phyloP scores from a whole-genome alignment of 1,284 basidiomycete species.

The Quambalaria eucalypti region DNA sequence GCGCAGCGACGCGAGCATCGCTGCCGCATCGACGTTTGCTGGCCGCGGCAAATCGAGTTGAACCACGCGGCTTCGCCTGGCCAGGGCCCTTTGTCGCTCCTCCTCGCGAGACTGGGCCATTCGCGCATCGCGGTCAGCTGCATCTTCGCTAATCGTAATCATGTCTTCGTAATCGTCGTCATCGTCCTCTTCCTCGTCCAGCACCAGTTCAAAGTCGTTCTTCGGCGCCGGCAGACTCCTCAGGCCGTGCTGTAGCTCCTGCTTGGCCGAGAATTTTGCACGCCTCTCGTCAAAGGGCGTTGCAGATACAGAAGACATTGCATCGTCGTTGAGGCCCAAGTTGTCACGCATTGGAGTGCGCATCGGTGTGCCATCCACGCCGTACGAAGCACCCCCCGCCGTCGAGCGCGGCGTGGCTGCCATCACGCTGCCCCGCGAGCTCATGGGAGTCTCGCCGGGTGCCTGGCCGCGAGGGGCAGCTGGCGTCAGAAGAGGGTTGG shows the following conservation, averaged over 20 bases:
- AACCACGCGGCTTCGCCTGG: slow-evolving; percentile 70
- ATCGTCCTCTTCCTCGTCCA: slow-evolving; percentile 68
- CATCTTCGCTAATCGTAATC: slow-evolving; percentile 54
- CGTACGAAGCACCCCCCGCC: no score
- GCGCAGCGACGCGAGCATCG: slow-evolving; percentile 53
- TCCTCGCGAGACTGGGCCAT: slow-evolving; percentile 59
- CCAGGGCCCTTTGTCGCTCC: slow-evolving; percentile 57
- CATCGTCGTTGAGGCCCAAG: slow-evolving; percentile 66
- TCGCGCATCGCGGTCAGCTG: slow-evolving; percentile 79
- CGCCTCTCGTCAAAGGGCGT: slow-evolving; percentile 29
- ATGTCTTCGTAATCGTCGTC: slow-evolving; percentile 11
- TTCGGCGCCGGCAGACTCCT: slow-evolving; percentile 78
- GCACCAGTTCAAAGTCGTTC: slow-evolving; percentile 92
- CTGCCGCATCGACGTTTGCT: slow-evolving; percentile 65
- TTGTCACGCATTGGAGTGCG: slow-evolving; percentile 86
- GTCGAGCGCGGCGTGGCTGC: slow-evolving; percentile 24
- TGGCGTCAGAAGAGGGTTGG: slow-evolving; percentile 80
- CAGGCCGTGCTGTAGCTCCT: slow-evolving; percentile 69
- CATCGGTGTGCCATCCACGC: slow-evolving; percentile 52
- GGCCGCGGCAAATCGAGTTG: slow-evolving; percentile 79
- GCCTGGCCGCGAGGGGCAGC: slow-evolving; percentile 17
- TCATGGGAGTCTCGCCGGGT: slow-evolving; percentile 57
- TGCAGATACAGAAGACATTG: slow-evolving; percentile 5
- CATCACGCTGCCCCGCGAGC: slow-evolving; percentile 51
- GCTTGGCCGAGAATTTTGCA: slow-evolving; percentile 17